phyloP scores from a whole-genome alignment of 2,329 filamentous ascomycete species.

The Fusarium humuli region DNA sequence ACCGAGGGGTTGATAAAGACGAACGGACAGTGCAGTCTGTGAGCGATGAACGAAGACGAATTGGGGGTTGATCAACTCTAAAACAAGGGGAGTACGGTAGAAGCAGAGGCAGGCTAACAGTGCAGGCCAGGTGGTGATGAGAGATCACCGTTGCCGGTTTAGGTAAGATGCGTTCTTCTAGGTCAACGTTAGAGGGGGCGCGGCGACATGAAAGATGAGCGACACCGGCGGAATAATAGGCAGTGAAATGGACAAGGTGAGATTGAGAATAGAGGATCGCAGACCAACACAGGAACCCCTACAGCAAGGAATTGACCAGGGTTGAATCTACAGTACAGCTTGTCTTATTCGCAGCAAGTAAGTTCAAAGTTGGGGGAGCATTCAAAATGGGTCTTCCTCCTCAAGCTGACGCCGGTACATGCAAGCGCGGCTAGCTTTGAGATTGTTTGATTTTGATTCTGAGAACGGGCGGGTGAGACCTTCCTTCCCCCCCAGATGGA shows the following conservation, averaged over 20 bases:
- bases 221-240: conserved; percentile 33
- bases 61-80: conserved; percentile 46
- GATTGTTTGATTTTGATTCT: conserved; percentile 16
- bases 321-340: neutral
- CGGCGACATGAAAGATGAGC: conserved; percentile 32
- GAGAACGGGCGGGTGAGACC: conserved; percentile 20
- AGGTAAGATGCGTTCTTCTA: conserved; percentile 35
- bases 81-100: conserved; percentile 32
- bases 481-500: conserved; percentile 24
- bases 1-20: conserved; percentile 43
- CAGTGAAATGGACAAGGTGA: conserved; percentile 9
- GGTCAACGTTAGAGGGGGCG: conserved; percentile 33
- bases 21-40: conserved; percentile 16
- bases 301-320: conserved; percentile 18
- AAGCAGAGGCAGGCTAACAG: conserved; percentile 28
- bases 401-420: conserved; percentile 30
- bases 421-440: conserved; percentile 27
- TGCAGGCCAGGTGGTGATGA: conserved; percentile 34
- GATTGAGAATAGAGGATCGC: neutral
- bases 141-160: conserved; percentile 47
- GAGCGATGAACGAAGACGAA: conserved; percentile 34
- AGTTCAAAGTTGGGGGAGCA: neutral
- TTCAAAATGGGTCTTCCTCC: conserved; percentile 2
- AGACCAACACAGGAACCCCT: neutral
- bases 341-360: conserved; percentile 11